A percentile compares a stretch with the other conserved stretches of the same genome.
Evolutionary conservation across 2,329 filamentous ascomycete genomes (phyloP).

Genomic region (Phialemonium atrogriseum): DNA sequence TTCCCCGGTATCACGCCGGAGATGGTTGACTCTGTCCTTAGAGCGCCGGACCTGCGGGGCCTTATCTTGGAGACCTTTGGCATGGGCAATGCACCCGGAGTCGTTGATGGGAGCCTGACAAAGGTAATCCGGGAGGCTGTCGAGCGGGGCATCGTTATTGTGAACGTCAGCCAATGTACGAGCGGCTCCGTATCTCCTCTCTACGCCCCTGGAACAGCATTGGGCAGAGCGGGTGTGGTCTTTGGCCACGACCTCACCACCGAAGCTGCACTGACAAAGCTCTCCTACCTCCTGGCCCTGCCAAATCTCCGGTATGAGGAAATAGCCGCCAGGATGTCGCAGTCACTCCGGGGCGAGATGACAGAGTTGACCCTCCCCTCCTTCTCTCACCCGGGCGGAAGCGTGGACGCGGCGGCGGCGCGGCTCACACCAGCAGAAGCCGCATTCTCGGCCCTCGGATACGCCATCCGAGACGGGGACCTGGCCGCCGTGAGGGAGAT

Average conservation of each 20-base stretch:
- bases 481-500: conserved; percentile 57
- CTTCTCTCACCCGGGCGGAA: conserved; percentile 65
- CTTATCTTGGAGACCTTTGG: conserved; percentile 88
- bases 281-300: conserved; percentile 72
- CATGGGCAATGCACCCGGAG: conserved; percentile 83
- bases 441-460: conserved; percentile 68
- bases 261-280: conserved; percentile 84
- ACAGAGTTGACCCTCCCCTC: conserved; percentile 65
- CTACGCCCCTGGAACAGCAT: conserved; percentile 69
- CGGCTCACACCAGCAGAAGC: conserved; percentile 32
- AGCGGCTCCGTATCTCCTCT: conserved; percentile 68
- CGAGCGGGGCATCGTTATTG: conserved; percentile 71
- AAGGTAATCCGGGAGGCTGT: conserved; percentile 71
- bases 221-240: conserved; percentile 77
- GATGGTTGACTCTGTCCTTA: conserved; percentile 81
- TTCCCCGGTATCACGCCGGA: conserved; percentile 92
- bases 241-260: conserved; percentile 85
- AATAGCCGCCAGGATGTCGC: conserved; percentile 62
- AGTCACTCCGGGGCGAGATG: conserved; percentile 75
- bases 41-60: conserved; percentile 67
- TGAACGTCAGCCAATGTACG: conserved; percentile 87
- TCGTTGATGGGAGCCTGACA: conserved; percentile 69
- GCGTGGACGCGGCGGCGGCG: conserved; percentile 25
- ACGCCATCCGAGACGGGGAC: conserved; percentile 69
- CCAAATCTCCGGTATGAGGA: conserved; percentile 56